Evolutionary conservation across 2,329 filamentous ascomycete species (phyloP).

Genomic region (Sporothrix pseudoabietina): DNA sequence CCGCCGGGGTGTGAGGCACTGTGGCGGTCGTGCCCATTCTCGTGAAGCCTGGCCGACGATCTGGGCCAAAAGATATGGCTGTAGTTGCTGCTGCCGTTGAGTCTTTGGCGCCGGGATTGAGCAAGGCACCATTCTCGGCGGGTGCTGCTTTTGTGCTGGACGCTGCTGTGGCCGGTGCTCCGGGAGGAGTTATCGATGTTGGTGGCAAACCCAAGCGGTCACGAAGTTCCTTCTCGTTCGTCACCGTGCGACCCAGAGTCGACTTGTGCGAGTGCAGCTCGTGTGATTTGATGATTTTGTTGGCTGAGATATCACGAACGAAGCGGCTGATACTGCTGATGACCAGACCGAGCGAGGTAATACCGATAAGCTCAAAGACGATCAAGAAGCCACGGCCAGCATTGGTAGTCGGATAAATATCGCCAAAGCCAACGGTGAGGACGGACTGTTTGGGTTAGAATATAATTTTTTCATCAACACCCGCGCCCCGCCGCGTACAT

Average conservation of each 20-base stretch:
- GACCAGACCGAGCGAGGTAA: constrained; percentile 69
- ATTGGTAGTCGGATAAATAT: constrained; percentile 58
- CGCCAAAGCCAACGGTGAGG: constrained; percentile 63
- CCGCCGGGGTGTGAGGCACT: neutral
- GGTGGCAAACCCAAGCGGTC: constrained; percentile 44
- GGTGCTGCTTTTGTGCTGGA: neutral
- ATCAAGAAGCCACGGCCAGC: constrained; percentile 62
- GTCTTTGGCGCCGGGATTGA: neutral
- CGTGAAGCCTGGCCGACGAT: neutral
- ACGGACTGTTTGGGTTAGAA: constrained; percentile 43
- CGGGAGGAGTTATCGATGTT: neutral
- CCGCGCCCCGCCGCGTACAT: constrained; percentile 8
- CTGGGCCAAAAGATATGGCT: neutral
- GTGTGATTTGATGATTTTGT: constrained; percentile 64
- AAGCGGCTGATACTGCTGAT: constrained; percentile 66
- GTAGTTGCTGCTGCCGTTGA: neutral
- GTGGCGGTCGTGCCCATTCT: neutral
- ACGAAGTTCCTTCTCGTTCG: constrained; percentile 52
- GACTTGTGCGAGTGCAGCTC: constrained; percentile 55
- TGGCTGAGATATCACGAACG: constrained; percentile 58
- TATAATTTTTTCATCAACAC: neutral
- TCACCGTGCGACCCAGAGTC: constrained; percentile 58
- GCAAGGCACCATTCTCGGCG: too few relatives aligned
- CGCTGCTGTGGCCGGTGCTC: neutral
- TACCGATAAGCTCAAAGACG: constrained; percentile 68